phyloP scores from a whole-genome alignment of 1,284 basidiomycete species.

The Boletus coffeatus region DNA sequence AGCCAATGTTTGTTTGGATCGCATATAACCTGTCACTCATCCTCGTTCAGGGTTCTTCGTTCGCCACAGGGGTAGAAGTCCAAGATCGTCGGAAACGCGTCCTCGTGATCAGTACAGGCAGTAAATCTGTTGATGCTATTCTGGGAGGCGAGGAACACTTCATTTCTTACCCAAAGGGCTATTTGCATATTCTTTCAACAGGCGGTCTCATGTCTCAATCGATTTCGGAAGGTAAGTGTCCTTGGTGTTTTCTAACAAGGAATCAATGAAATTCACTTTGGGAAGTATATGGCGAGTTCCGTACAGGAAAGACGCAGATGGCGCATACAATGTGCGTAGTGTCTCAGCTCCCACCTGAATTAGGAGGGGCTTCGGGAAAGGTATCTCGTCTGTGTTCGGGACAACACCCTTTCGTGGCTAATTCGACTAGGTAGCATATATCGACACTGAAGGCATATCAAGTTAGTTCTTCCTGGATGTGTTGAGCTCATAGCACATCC shows the following conservation, averaged over 20 bases:
- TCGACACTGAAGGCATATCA: slow-evolving; percentile 78
- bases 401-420: neutral
- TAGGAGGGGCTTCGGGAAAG: slow-evolving; percentile 89
- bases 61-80: slow-evolving; percentile 85
- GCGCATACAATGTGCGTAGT: slow-evolving; percentile 91
- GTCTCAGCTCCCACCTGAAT: slow-evolving; percentile 80
- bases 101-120: slow-evolving; percentile 79
- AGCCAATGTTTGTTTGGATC: neutral
- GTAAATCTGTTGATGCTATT: slow-evolving; percentile 84
- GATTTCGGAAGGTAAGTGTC: slow-evolving; percentile 73
- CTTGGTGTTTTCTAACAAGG: neutral
- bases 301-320: slow-evolving; percentile 88
- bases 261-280: slow-evolving; percentile 1
- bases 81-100: slow-evolving; percentile 81
- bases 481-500: slow-evolving; percentile 7
- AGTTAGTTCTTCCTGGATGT: neutral
- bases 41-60: slow-evolving; percentile 67
- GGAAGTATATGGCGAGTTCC: slow-evolving; percentile 73
- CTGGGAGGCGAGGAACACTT: slow-evolving; percentile 59
- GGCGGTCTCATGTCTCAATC: slow-evolving; percentile 88
- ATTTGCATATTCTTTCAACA: slow-evolving; percentile 23
- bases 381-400: slow-evolving; percentile 30
- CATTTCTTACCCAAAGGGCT: neutral
- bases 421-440: slow-evolving; percentile 71
- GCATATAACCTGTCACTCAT: slow-evolving; percentile 3